Base-by-base conservation (phyloP, 2,329 filamentous ascomycete genomes). In the Periconia macrospinosa region DNA sequence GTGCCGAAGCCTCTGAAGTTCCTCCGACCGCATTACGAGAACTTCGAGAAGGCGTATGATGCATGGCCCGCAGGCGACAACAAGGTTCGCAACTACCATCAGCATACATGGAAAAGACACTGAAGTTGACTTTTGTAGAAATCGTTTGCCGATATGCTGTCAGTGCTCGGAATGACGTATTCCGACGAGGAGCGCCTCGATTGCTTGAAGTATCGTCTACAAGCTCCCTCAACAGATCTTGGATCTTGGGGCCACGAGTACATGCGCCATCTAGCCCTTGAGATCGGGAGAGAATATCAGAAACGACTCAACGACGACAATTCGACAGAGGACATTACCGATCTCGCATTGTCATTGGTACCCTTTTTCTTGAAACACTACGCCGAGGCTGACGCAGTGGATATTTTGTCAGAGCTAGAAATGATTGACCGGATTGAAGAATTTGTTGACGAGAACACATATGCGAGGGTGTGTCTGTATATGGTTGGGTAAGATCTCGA, bases 171-270 rank as follows among this genome's bases (percentile, higher is more conserved):
- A 57, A 99, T 99, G 94, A 99, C 94, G 50, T 97, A 93, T 74
- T 96, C 93, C 46, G 93, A 97, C 70, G 94, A 97, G 76, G 91
- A 96, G 68, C 87, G 91, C 74, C 86, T 96, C 76, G 94, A 99
- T 75, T 97, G 94, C 47, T 84, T 99, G 68, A 97, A 96, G 78
- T 99, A 94, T 80, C 87, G 94, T 61, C 83, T 99, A 48, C 83
- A 97, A 56, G 89, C 93, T 35, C 92, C 92, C 30, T 90, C 92
- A 40, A 87, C 92, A 73, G 94, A 99, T 75, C 91, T 99, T 69
- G 90, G 88, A 53, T 96, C 93, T 6, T 99, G 94, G 94, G 94
- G 94, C 54, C 95, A 99, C 74, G 94, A 99, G 81, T 99, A 99
- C 75, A 92, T 95, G 70, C 86, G 95, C 58, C 95, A 99, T 78